Percentiles rank a stretch among this genome's conserved stretches.
These are phyloP conservation scores for Plasmopara muralis DNA, from an alignment of 352 stramenopile genomes.

Conservation along the genomic window DNA sequence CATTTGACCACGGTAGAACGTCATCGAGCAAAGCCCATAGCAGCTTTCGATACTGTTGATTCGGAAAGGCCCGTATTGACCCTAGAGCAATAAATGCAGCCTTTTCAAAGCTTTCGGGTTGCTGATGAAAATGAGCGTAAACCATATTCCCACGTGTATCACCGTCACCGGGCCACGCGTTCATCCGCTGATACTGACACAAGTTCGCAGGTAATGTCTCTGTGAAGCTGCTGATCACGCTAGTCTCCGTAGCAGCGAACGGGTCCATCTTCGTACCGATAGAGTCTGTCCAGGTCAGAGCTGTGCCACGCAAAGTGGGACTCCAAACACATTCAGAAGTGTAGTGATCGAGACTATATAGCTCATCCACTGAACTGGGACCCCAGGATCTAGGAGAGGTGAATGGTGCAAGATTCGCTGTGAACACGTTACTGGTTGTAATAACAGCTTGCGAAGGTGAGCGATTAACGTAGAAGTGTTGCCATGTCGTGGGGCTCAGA, in stretches of 20 bases:
- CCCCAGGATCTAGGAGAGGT: not conserved
- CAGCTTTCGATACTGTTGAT: constrained; percentile 47
- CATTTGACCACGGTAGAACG: constrained; percentile 33
- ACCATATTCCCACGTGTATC: constrained; percentile 36
- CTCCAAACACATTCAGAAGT: constrained; percentile 34
- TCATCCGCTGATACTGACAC: constrained; percentile 33
- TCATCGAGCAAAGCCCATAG: constrained; percentile 35
- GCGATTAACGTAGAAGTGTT: not conserved
- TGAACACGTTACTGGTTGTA: constrained; percentile 1
- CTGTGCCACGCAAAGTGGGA: constrained; percentile 15
- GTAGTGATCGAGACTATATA: constrained; percentile 15
- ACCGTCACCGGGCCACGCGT: constrained; percentile 27
- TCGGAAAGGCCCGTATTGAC: constrained; percentile 35
- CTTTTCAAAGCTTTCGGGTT: constrained; percentile 21
- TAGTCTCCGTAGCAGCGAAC: constrained; percentile 22
- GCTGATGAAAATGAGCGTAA: constrained; percentile 30
- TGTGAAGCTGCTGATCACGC: constrained; percentile 28
- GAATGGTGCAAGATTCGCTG: not conserved
- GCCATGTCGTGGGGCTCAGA: constrained; percentile 3
- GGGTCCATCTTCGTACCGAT: constrained; percentile 27
- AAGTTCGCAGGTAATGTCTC: constrained; percentile 20
- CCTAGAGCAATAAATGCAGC: constrained; percentile 27
- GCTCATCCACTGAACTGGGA: constrained; percentile 1
- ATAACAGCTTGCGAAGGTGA: not conserved
- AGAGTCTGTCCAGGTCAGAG: constrained; percentile 25